Conservation (phyloP, 345 rosid species). For the Luvunga scandens region DNA sequence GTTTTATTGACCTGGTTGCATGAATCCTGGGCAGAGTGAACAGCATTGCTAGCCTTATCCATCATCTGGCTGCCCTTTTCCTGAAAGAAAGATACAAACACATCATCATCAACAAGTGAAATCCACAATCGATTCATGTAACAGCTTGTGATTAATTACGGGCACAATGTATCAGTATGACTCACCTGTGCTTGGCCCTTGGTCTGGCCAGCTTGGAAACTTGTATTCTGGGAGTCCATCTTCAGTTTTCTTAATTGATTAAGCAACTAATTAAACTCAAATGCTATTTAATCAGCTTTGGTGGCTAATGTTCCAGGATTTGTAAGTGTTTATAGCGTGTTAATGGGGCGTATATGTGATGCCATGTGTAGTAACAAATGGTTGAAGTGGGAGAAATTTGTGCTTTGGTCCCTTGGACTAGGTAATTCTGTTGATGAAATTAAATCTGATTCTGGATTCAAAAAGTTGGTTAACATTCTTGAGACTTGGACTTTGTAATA, state of each 20-base stretch:
- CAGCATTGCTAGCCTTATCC: constrained; percentile 17
- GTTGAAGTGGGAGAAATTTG: neutral
- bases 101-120: no score
- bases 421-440: neutral
- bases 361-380: neutral
- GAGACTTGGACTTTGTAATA: neutral
- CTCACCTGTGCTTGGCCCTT: constrained; percentile 26
- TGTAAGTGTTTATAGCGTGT: neutral
- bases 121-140: no score
- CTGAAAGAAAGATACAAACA: constrained; percentile 2
- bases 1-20: constrained; percentile 17
- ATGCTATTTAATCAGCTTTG: neutral
- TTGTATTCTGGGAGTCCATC: neutral
- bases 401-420: neutral
- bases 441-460: neutral
- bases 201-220: constrained; percentile 30
- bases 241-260: neutral
- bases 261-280: neutral
- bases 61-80: constrained; percentile 26
- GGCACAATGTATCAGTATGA: neutral
- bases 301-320: neutral
- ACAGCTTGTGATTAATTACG: no score
- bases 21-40: constrained; percentile 24
- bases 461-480: neutral
- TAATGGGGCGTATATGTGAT: neutral